Evolutionary conservation across 768 basidiomycete species (phyloP), one percentile per base, ranked within the genome.

Genomic region (Crassisporium funariophilum): DNA sequence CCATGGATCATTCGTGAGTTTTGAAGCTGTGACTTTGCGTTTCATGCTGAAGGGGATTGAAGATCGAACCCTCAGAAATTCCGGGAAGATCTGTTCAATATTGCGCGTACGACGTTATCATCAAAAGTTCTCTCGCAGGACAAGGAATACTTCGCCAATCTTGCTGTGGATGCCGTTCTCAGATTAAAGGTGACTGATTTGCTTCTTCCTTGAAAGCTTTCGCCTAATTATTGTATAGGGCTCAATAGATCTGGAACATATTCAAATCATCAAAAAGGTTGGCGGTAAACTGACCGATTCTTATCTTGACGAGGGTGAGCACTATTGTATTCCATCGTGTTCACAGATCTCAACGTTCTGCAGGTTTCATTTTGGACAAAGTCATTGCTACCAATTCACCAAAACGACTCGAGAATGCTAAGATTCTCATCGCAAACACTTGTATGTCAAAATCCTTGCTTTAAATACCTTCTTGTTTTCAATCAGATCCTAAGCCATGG

Each of bases 241-340:
- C 27, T 97, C 94, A 27, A 94, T 91, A 41, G 88, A 98, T 70
- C 76, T 99, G 24, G 95, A 99, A 56, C 94, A 98, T 66, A 98
- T 99, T 55, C 95, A 99, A 69, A 87, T 98, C 66, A 99, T 98
- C 75, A 99, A 99, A 80, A 98, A 98, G 71, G 91, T 91, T n/a
- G 95, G 95, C 47, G 95, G 95, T 41, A 99, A 98, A 74, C 78
- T 99, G 58, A 95, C 93, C 0, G 95, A 98, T 60, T 95, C 93
- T 5, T 99, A 98, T 74, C 82, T 99, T 24, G 95, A 97, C 61
- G 97, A 98, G 74, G 95, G 92, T 85, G 53, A 12, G 71, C 54
- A 15, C 24, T 2, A 37, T 13, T 19, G 15, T 13, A 42, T 27
- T 9, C 16, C 9, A 12, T n/a, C 10, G 13, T 44, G n/a, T 43